Base-by-base conservation (phyloP, 108 stramenopile species). In the Tribonema minus region DNA sequence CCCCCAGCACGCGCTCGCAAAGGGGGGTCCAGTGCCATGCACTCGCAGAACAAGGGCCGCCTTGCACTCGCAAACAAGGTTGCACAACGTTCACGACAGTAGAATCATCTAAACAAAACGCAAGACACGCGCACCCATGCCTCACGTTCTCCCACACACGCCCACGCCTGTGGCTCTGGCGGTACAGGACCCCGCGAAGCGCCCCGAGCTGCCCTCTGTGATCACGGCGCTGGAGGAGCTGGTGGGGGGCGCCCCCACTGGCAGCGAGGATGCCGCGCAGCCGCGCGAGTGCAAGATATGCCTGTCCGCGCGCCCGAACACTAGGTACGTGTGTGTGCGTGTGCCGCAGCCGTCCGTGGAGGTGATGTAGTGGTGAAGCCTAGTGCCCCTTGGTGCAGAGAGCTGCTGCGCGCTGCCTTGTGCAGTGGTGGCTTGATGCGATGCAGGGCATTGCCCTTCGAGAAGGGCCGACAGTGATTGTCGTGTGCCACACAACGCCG, bases 261-360 rank as follows among this genome's bases (percentile, higher is more conserved):
- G n/a, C n/a, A n/a, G n/a, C n/a, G 46, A 20, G 9, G 46, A 54
- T 20, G 25, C 67, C 31, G 58, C 76, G 35, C 32, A 34, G 6
- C 46, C 46, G 20, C 76, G 76, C 30, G 59, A 64, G 0, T 76
- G 67, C 30, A 64, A 66, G 15, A 76, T 76, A 64, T 76, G 76
- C 54, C 76, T 76, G 61, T 63, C 67, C 3, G 66, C 64, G 2
- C 64, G 61, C 12, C 64, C 76, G 29, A 76, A 76, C 64, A 76
- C 76, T 0, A 76, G 76, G 76, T 75, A 26, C 9, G 46, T 54
- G 9, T 9, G 20, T 54, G 46, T n/a, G n/a, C n/a, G n/a, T n/a
- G n/a, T n/a, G n/a, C n/a, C n/a, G n/a, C n/a, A n/a, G n/a, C n/a
- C n/a, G n/a, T n/a, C n/a, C n/a, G n/a, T n/a, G n/a, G n/a, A n/a